phyloP scores from a whole-genome alignment of 2,329 filamentous ascomycete species.

The Epichloe amarillans region DNA sequence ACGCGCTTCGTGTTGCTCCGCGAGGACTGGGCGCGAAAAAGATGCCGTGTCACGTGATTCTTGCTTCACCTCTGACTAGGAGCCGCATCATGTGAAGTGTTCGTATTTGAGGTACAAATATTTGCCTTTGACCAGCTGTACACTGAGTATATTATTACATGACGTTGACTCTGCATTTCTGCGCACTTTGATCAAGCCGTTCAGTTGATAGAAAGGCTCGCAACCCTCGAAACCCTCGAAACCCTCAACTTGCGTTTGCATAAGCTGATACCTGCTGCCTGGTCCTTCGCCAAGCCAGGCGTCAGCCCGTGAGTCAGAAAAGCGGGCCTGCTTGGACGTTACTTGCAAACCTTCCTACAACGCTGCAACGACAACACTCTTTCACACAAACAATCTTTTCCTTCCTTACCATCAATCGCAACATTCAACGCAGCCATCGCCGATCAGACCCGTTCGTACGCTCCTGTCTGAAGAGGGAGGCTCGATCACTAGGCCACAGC shows the following conservation, averaged over 20 bases:
- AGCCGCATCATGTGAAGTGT: too few relatives aligned
- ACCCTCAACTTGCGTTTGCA: too few relatives aligned
- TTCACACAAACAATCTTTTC: background rate
- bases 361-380: background rate
- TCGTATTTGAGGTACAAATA: too few relatives aligned
- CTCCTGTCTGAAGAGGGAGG: background rate
- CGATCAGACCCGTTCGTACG: background rate
- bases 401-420: background rate
- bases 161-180: too few relatives aligned
- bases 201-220: background rate
- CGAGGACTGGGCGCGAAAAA: conserved; percentile 15
- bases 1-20: conserved; percentile 4
- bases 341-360: conserved; percentile 6
- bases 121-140: too few relatives aligned
- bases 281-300: background rate
- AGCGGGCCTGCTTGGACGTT: conserved; percentile 9
- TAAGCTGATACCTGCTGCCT: background rate
- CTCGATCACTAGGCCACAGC: background rate
- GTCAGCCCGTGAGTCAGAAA: background rate
- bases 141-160: too few relatives aligned
- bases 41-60: conserved; percentile 17
- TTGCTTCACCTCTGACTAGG: too few relatives aligned
- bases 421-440: background rate
- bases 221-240: too few relatives aligned
- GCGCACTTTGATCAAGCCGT: background rate